phyloP scores from a whole-genome alignment of 441 rosid genomes.

The Gossypium schwendimanii region DNA sequence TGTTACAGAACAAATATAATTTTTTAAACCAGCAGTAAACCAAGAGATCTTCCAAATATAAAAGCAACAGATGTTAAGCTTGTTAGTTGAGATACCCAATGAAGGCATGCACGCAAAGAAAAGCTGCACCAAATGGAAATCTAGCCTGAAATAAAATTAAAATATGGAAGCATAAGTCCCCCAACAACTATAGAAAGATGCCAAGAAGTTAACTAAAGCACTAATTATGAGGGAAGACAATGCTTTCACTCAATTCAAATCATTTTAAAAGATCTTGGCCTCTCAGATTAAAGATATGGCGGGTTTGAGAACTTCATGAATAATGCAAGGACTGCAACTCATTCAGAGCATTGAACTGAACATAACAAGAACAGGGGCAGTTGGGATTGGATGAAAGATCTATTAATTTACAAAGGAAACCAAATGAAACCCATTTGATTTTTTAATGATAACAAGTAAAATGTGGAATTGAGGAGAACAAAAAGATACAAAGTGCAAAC shows the following conservation, averaged over 20 bases:
- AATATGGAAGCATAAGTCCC: conserved; percentile 14
- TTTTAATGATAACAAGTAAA: neutral
- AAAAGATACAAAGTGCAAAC: neutral
- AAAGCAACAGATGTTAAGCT: conserved; percentile 5
- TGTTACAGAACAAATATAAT: conserved; percentile 28
- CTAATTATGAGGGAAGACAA: neutral
- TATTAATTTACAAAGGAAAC: neutral
- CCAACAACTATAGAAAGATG: neutral
- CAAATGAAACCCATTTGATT: neutral
- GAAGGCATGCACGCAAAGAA: conserved; percentile 92
- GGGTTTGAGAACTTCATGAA: neutral
- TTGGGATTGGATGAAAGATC: neutral
- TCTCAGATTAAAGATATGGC: neutral
- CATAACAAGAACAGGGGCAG: neutral
- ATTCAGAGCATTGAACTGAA: neutral
- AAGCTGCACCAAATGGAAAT: conserved; percentile 87
- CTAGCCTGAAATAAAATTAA: conserved; percentile 52
- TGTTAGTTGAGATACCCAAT: conserved; percentile 45
- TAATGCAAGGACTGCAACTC: neutral
- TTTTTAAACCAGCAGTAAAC: conserved; percentile 24
- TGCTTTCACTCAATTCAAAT: neutral
- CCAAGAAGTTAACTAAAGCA: neutral
- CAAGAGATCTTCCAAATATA: conserved; percentile 9
- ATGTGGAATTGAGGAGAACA: conserved; percentile 3
- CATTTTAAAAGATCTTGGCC: neutral